A percentile compares a stretch with the other conserved stretches of the same genome.
phyloP scores from a whole-genome alignment of 2,329 filamentous ascomycete species.

The Bipolaris zeicola region DNA sequence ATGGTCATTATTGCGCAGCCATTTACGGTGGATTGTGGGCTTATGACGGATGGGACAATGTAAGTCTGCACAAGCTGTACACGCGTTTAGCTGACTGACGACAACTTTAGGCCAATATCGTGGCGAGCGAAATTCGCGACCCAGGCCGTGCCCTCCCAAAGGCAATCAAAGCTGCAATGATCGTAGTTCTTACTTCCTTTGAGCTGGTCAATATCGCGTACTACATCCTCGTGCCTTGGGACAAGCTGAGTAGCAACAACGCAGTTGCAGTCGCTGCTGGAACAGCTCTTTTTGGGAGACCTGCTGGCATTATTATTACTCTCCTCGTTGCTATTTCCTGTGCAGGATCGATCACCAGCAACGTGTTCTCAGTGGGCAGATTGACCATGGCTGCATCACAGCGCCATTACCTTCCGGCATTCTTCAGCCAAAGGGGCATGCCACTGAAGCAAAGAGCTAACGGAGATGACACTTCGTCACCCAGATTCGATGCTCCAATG shows the following conservation, averaged over 20 bases:
- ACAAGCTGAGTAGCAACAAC: conserved; percentile 62
- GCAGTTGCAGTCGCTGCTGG: conserved; percentile 65
- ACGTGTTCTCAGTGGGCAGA: conserved; percentile 66
- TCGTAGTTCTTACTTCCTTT: conserved; percentile 65
- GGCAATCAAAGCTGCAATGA: conserved; percentile 66
- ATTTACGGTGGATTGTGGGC: conserved; percentile 68
- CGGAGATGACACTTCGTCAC: conserved; percentile 3
- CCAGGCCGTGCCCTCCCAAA: conserved; percentile 56
- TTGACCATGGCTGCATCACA: conserved; percentile 63
- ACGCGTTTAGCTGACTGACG: neutral
- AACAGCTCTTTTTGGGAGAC: conserved; percentile 57
- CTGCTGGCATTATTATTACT: conserved; percentile 61
- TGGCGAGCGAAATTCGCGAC: conserved; percentile 46
- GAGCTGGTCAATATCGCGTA: conserved; percentile 66
- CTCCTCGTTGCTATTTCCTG: conserved; percentile 65
- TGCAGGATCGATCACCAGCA: conserved; percentile 65
- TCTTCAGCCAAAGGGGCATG: conserved; percentile 40
- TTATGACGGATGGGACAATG: conserved; percentile 71
- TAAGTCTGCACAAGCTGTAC: conserved; percentile 36
- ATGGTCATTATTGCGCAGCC: conserved; percentile 65
- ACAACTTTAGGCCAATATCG: conserved; percentile 41
- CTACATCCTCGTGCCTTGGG: conserved; percentile 67
- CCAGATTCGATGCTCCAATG: conserved; percentile 42
- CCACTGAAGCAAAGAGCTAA: conserved; percentile 15
- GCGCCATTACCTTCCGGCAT: conserved; percentile 41